Evolutionary conservation across 306 rosid species (phyloP).

Genomic region (Canavalia gladiata): DNA sequence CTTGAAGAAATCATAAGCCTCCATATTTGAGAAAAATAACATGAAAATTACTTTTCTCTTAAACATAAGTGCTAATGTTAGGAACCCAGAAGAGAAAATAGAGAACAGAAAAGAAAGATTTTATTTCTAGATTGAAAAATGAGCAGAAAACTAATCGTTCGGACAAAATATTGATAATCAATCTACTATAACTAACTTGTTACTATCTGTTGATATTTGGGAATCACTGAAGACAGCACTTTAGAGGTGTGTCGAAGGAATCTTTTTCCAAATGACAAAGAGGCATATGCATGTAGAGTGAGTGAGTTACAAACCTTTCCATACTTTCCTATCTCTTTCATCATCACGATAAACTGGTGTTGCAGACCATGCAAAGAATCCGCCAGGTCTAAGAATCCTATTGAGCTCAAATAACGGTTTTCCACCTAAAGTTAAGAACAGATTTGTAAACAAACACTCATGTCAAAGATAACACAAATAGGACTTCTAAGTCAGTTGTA

Average conservation of each 20-base stretch:
- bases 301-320: constrained; percentile 71
- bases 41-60: background rate
- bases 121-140: background rate
- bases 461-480: constrained; percentile 16
- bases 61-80: background rate
- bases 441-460: constrained; percentile 28
- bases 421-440: constrained; percentile 64
- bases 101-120: background rate
- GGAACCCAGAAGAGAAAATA: background rate
- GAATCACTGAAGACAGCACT: background rate
- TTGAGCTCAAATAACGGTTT: constrained; percentile 82
- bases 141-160: too few species aligned
- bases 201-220: background rate
- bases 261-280: background rate
- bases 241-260: background rate
- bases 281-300: constrained; percentile 4
- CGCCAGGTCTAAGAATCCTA: constrained; percentile 89
- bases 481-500: constrained; percentile 1
- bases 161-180: background rate
- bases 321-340: constrained; percentile 70
- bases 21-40: background rate
- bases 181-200: background rate
- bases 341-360: constrained; percentile 82
- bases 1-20: background rate
- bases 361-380: constrained; percentile 87